Conservation (phyloP, 371 early-diverging fungal species). For the Capillidium heterosporum region DNA sequence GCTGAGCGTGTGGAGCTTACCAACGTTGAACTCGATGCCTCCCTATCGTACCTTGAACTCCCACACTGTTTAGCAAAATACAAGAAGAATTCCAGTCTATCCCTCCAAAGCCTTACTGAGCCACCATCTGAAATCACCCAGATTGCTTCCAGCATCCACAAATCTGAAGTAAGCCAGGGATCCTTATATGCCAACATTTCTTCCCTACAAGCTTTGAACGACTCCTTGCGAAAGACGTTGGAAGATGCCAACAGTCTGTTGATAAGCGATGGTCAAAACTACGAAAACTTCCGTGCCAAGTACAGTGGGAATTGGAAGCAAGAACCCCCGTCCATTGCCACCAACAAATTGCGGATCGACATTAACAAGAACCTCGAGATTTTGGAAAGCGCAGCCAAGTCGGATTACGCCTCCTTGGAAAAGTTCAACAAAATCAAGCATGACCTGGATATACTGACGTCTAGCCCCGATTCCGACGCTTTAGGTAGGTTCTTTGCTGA, state of each 20-base stretch:
- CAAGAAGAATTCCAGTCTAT: conserved; percentile 19
- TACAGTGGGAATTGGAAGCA: conserved; percentile 71
- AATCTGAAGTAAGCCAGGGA: conserved; percentile 18
- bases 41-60: conserved; percentile 71
- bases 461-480: conserved; percentile 30
- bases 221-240: conserved; percentile 31
- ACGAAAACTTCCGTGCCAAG: conserved; percentile 22
- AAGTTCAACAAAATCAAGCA: conserved; percentile 28
- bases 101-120: conserved; percentile 28
- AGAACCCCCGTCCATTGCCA: conserved; percentile 53
- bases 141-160: conserved; percentile 37
- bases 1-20: conserved; percentile 57
- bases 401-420: conserved; percentile 44
- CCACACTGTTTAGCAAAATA: conserved; percentile 57
- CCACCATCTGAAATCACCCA: conserved; percentile 39
- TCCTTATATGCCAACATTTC: conserved; percentile 31
- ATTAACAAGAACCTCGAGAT: conserved; percentile 54
- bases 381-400: conserved; percentile 52
- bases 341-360: conserved; percentile 54
- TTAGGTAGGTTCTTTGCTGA: conserved; percentile 44
- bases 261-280: background rate
- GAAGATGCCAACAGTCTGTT: conserved; percentile 25
- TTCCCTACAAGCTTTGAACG: conserved; percentile 35
- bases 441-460: conserved; percentile 32
- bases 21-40: conserved; percentile 68